Conservation (phyloP, 805 yeast species). For the Pachysolen tannophilus region DNA sequence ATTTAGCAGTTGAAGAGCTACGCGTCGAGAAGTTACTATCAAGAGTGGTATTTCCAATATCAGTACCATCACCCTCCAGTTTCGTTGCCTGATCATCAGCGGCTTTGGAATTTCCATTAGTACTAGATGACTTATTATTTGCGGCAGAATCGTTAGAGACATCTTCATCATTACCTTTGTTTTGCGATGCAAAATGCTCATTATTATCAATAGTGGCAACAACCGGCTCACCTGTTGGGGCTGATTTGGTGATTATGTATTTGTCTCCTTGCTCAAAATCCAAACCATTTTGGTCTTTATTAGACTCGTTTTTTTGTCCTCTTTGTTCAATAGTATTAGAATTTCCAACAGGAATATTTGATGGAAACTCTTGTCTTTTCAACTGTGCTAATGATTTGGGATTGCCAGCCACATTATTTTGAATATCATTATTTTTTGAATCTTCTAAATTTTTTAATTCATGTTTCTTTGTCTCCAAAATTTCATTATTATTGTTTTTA, state of each 20-base stretch:
- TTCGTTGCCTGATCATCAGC: neutral
- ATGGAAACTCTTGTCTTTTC: neutral
- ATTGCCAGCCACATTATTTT: slow-evolving; percentile 1
- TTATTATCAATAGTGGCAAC: slow-evolving; percentile 30
- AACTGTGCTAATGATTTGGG: neutral
- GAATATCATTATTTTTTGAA: neutral
- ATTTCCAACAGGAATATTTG: slow-evolving; percentile 5
- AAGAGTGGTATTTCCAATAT: neutral
- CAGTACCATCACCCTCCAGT: neutral
- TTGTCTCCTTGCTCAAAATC: too few relatives aligned
- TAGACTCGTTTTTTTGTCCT: neutral
- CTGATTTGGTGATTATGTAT: too few relatives aligned
- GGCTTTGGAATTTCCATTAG: neutral
- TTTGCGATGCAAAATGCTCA: slow-evolving; percentile 20
- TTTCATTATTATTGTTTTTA: too few relatives aligned
- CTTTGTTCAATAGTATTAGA: too few relatives aligned
- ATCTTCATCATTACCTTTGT: neutral
- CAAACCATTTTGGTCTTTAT: slow-evolving; percentile 11
- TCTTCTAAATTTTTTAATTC: too few relatives aligned
- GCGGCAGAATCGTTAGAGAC: neutral
- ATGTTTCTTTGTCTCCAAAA: too few relatives aligned
- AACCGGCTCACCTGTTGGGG: too few relatives aligned
- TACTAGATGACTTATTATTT: neutral
- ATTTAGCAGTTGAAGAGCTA: neutral
- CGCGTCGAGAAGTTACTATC: neutral